A percentile compares a stretch with the other conserved stretches of the same genome.
These are phyloP conservation scores for Fonsecaea pugnacius DNA, from an alignment of 2,329 filamentous ascomycete genomes.

Conservation along the genomic window DNA sequence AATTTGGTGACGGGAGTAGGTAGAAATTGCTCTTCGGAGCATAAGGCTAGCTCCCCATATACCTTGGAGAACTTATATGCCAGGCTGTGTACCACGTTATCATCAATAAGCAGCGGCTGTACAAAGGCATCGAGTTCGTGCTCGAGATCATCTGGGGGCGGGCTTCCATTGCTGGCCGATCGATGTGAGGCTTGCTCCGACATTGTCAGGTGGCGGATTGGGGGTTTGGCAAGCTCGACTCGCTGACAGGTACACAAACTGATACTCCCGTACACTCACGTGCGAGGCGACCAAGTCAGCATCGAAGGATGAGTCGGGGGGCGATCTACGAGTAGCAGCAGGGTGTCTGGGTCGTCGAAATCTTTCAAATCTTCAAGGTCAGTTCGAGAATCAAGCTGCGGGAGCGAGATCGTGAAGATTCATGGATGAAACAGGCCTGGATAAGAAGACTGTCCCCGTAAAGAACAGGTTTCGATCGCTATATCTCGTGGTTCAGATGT, in stretches of 20 bases:
- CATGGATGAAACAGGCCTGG: slow-evolving; percentile 14
- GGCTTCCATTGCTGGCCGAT: slow-evolving; percentile 35
- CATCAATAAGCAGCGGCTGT: slow-evolving; percentile 47
- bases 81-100: slow-evolving; percentile 50
- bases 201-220: slow-evolving; percentile 21
- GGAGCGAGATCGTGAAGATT: not conserved
- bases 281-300: slow-evolving; percentile 30
- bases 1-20: slow-evolving; percentile 54
- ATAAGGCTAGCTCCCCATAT: slow-evolving; percentile 50
- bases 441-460: slow-evolving; percentile 6
- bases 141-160: slow-evolving; percentile 39
- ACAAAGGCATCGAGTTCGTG: slow-evolving; percentile 48
- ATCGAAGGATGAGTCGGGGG: slow-evolving; percentile 16
- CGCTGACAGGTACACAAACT: slow-evolving; percentile 10
- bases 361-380: not conserved
- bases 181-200: slow-evolving; percentile 35
- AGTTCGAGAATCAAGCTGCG: slow-evolving; percentile 1
- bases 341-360: not conserved
- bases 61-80: slow-evolving; percentile 52
- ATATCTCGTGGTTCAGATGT: slow-evolving; percentile 32
- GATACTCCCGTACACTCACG: slow-evolving; percentile 21
- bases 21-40: slow-evolving; percentile 53
- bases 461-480: slow-evolving; percentile 14
- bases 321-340: not conserved
- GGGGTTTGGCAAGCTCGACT: not conserved